Evolutionary conservation across 768 basidiomycete species (phyloP), one percentile per base, ranked within the genome.

Genomic region (Strobilomyces dryophilus): DNA sequence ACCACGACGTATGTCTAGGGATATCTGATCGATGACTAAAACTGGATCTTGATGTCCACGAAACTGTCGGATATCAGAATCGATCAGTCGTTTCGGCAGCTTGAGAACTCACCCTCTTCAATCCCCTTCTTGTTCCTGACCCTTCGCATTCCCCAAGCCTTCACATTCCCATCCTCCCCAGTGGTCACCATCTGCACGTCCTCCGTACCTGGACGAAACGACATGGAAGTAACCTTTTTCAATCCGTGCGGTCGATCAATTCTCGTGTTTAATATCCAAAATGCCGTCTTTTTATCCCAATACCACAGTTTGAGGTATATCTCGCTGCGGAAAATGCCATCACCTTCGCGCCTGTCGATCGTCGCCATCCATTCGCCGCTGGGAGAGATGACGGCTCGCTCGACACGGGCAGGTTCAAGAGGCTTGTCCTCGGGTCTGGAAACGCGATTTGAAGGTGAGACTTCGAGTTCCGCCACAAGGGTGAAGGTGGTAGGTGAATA

Each of bases 331-430:
- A 84, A 84, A 12, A 73, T 75, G 21, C 81, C 82, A 40, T 87
- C 84, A 6, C 79, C 84, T 51, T 82, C 78, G 50, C 94, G 80
- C 29, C 73, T 70, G 70, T 99, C 95, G 24, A 92, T 69, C 2
- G 95, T 95, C 6, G 93, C 93, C 83, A 99, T 83, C 95, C 95
- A 98, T 43, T 82, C 77, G 10, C 87, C 87, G n/a, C 73, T 75
- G 2, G 79, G 66, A 5, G 88, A 87, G 53, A 95, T 74, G 5
- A 77, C 80, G 7, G 79, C 80, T 10, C 75, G 76, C 45, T 91
- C 87, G 3, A 98, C 89, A 14, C 85, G 78, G 3, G 87, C 79
- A 9, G 88, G 84, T 56, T 89, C 85, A 39, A 94, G 66, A 8
- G 78, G 74, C 63, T 83, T 87, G 53, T 93, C 89, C 41, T 92